Conservation (phyloP, 345 rosid species). For the Pistacia integerrima region DNA sequence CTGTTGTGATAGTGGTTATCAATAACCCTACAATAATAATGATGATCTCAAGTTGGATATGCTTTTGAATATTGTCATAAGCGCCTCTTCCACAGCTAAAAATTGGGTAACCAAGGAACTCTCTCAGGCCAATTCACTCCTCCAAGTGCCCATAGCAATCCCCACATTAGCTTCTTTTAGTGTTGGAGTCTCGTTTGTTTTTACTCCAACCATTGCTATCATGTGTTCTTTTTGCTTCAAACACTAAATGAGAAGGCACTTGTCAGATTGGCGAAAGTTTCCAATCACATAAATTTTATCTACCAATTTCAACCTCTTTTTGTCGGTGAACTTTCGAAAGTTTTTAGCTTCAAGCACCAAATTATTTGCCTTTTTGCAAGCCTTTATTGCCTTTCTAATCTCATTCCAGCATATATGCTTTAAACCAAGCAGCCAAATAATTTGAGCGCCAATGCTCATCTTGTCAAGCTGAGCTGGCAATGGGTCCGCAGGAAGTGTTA, state of each 20-base stretch:
- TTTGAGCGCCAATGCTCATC: not conserved
- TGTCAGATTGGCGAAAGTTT: not conserved
- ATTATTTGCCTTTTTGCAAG: not conserved
- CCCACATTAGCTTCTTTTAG: constrained; percentile 17
- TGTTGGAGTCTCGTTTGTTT: constrained; percentile 8
- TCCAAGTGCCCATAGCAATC: constrained; percentile 5
- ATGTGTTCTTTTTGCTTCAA: constrained; percentile 11
- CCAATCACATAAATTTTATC: not conserved
- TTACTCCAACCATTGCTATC: constrained; percentile 9
- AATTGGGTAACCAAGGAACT: not conserved
- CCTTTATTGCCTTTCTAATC: not conserved
- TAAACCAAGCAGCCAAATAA: constrained; percentile 12
- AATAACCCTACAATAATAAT: not conserved
- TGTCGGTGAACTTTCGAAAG: not conserved
- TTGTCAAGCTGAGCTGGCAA: not conserved
- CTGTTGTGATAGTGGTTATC: not conserved
- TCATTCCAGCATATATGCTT: not conserved
- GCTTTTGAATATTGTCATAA: constrained; percentile 4
- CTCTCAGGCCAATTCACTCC: constrained; percentile 6
- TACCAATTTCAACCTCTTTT: not conserved
- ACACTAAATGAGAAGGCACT: not conserved
- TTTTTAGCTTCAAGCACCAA: not conserved
- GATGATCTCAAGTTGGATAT: constrained; percentile 4
- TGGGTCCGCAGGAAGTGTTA: not conserved
- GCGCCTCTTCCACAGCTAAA: constrained; percentile 1